Evolutionary conservation across 1,284 basidiomycete species (phyloP).

Genomic region (Taiwanofungus camphoratus): DNA sequence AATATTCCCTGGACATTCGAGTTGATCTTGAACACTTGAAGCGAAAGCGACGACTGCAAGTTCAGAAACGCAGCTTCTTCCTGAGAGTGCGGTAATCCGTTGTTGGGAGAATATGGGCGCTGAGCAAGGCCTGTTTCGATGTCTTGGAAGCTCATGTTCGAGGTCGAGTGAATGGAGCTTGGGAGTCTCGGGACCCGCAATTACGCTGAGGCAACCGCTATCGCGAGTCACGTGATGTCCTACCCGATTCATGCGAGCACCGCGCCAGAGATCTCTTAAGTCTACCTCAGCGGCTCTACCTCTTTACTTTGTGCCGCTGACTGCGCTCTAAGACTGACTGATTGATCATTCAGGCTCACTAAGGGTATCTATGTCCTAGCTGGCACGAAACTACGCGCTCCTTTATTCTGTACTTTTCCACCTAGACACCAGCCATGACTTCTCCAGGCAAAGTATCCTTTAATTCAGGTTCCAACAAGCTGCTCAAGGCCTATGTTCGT

Average conservation of each 20-base stretch:
- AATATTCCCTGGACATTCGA: slow-evolving; percentile 94
- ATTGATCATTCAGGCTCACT: background rate
- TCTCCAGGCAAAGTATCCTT: slow-evolving; percentile 16
- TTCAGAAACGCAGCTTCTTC: slow-evolving; percentile 72
- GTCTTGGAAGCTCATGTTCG: slow-evolving; percentile 72
- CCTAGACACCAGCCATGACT: slow-evolving; percentile 15
- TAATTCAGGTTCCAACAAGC: slow-evolving; percentile 26
- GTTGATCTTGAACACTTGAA: slow-evolving; percentile 99
- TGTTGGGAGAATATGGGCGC: slow-evolving; percentile 36
- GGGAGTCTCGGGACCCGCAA: too few relatives aligned
- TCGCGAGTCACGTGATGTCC: too few relatives aligned
- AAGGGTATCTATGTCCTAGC: slow-evolving; percentile 1
- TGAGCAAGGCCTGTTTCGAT: slow-evolving; percentile 60
- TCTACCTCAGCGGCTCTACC: background rate
- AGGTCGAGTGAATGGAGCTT: too few relatives aligned
- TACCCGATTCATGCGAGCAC: too few relatives aligned
- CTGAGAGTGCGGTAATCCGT: slow-evolving; percentile 41
- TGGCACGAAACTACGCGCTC: slow-evolving; percentile 4
- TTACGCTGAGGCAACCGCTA: too few relatives aligned
- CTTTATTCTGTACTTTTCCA: slow-evolving; percentile 7
- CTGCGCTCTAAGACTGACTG: background rate
- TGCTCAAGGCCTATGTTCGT: slow-evolving; percentile 34
- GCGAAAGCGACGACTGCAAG: slow-evolving; percentile 81
- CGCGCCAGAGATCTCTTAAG: too few relatives aligned
- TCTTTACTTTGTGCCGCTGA: background rate